Percentiles rank a stretch among this genome's conserved stretches.
phyloP scores from a whole-genome alignment of 2,329 filamentous ascomycete species.

The Aspergillus flavus region DNA sequence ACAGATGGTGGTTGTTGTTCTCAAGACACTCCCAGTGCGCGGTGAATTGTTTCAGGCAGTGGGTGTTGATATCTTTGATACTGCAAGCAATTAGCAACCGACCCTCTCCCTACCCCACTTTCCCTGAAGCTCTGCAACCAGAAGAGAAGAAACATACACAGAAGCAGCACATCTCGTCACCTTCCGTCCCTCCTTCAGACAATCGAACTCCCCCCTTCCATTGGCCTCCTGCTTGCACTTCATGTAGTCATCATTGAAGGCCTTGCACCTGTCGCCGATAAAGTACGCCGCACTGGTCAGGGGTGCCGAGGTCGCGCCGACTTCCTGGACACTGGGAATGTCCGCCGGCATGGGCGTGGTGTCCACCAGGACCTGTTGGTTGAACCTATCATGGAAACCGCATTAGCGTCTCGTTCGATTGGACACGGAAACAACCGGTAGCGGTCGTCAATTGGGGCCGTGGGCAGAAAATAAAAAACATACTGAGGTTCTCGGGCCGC shows the following conservation, averaged over 20 bases:
- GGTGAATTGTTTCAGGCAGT: constrained; percentile 88
- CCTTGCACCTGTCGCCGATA: constrained; percentile 90
- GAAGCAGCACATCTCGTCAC: constrained; percentile 95
- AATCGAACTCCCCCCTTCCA: constrained; percentile 88
- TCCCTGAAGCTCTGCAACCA: background rate
- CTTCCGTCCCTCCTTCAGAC: constrained; percentile 92
- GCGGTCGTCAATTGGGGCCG: constrained; percentile 23
- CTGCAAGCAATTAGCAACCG: constrained; percentile 49
- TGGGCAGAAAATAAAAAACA: background rate
- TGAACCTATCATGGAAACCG: constrained; percentile 70
- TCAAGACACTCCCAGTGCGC: constrained; percentile 95
- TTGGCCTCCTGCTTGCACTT: constrained; percentile 96
- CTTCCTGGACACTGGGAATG: constrained; percentile 90
- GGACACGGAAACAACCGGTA: background rate
- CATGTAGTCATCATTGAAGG: constrained; percentile 99
- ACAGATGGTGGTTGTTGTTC: constrained; percentile 96
- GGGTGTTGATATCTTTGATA: constrained; percentile 92
- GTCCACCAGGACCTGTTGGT: constrained; percentile 90
- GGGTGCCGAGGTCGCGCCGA: constrained; percentile 90
- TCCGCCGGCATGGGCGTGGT: constrained; percentile 90
- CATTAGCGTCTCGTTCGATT: background rate
- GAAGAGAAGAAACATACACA: constrained; percentile 68
- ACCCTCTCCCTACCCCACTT: background rate
- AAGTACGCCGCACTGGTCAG: constrained; percentile 92
- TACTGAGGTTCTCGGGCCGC: constrained; percentile 26